Base-by-base conservation (phyloP, 495 filamentous ascomycete species). In the Neurospora sp. region DNA sequence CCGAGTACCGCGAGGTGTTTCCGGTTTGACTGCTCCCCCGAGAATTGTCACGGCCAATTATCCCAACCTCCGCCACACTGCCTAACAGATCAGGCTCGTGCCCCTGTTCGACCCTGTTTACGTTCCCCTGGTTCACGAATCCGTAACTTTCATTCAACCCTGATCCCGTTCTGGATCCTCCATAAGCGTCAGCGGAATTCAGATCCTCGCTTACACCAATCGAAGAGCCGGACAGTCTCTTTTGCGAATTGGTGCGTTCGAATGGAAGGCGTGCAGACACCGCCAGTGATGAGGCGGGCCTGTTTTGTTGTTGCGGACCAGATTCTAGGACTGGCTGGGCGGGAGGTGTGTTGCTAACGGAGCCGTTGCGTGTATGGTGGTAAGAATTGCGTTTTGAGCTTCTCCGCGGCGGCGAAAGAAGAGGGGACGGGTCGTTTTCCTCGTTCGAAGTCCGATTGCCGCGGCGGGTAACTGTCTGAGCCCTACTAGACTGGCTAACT, bases 71-170 rank as follows among this genome's bases (percentile, higher is more conserved):
- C 44, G 87, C 86, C 39, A 86, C 77, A 54, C 80, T 84, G 23
- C 83, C 84, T 14, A 86, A 74, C 39, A 84, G 78, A 66, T 85
- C 81, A 46, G 78, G 73, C 38, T 85, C 81, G 23, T 77, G 85
- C 1, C 27, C 54, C 54, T 35, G 54, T 59, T 90, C 86, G n/a
- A 89, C 84, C 39, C 83, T 82, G 75, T 81, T 88, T 40, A 88
- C 86, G 74, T 85, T 89, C 72, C 92, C 90, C 39, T 93, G 90
- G 42, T 91, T 84, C n/a, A 95, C 93, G 76, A 89, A 90, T 1
- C 93, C 92, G 76, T 90, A 85, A 76, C 86, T 92, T 4, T 66
- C 54, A 27, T 66, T 66, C 54, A 66, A 35, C 54, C 54, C 54
- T 18, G 54, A 66, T 66, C 54, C 54, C 12, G 54, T 66, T 27